phyloP scores from a whole-genome alignment of 179 eudicot genomes.

The Spinacia oleracea region DNA sequence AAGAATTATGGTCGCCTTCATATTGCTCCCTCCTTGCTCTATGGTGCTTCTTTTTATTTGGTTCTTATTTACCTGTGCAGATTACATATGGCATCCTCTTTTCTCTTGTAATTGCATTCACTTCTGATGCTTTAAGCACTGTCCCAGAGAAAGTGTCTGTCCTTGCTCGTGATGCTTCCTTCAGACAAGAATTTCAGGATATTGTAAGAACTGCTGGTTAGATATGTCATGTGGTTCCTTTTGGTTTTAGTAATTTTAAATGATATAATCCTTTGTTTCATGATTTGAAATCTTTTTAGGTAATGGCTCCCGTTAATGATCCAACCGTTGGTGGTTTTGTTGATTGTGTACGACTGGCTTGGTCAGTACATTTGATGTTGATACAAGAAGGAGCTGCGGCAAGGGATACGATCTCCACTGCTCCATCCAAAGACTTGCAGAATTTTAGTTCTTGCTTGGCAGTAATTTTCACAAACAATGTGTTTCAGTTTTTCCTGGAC shows the following conservation, averaged over 20 bases:
- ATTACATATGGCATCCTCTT: constrained; percentile 76
- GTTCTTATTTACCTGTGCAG: constrained; percentile 46
- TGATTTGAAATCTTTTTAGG: constrained; percentile 40
- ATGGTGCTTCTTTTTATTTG: constrained; percentile 16
- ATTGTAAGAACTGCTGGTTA: constrained; percentile 47
- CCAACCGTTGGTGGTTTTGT: constrained; percentile 69
- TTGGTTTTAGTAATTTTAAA: constrained; percentile 7
- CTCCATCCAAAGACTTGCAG: constrained; percentile 53
- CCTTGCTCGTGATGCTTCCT: constrained; percentile 70
- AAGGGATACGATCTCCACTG: constrained; percentile 47
- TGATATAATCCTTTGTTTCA: constrained; percentile 13
- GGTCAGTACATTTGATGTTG: constrained; percentile 84
- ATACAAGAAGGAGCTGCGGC: constrained; percentile 54
- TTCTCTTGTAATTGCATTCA: constrained; percentile 76
- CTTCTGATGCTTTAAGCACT: constrained; percentile 87
- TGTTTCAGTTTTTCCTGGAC: constrained; percentile 78
- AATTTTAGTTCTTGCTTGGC: constrained; percentile 73
- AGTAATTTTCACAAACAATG: constrained; percentile 65
- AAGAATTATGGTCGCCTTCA: constrained; percentile 1
- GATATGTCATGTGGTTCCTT: neutral
- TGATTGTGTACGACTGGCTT: constrained; percentile 81
- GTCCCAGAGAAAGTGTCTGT: constrained; percentile 64
- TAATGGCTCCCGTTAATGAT: constrained; percentile 61
- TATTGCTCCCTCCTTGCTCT: constrained; percentile 10
- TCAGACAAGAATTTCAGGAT: constrained; percentile 85